Percentiles rank a stretch among this genome's conserved stretches.
phyloP scores from a whole-genome alignment of 2,329 filamentous ascomycete genomes.

The Colletotrichum destructivum region DNA sequence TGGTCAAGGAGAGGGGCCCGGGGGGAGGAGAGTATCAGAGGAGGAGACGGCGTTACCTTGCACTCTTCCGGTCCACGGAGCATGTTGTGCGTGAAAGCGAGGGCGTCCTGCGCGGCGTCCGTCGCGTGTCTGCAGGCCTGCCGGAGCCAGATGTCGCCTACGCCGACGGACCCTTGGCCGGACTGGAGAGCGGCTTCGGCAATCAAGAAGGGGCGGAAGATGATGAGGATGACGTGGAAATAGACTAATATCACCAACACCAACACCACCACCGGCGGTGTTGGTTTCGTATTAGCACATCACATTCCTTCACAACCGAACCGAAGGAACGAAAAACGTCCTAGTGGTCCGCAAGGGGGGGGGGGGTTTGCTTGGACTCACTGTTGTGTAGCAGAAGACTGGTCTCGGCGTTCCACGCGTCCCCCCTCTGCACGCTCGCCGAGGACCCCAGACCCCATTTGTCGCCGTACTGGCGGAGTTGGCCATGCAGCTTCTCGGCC shows the following conservation, averaged over 20 bases:
- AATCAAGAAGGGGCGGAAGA: conserved; percentile 35
- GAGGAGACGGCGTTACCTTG: conserved; percentile 3
- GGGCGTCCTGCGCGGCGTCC: conserved; percentile 50
- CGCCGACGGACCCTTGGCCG: conserved; percentile 29
- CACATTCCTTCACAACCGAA: background rate
- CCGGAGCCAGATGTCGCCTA: conserved; percentile 49
- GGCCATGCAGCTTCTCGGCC: conserved; percentile 40
- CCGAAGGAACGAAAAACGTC: too few relatives aligned
- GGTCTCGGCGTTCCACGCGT: conserved; percentile 32
- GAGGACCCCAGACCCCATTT: conserved; percentile 29
- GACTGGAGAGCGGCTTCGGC: conserved; percentile 37
- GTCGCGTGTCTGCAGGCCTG: conserved; percentile 49
- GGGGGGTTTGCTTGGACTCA: background rate
- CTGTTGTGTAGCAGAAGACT: conserved; percentile 30
- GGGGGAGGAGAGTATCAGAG: too few relatives aligned
- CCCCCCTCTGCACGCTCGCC: background rate
- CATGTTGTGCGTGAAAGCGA: conserved; percentile 43
- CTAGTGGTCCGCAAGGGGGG: too few relatives aligned
- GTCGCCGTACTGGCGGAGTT: conserved; percentile 30
- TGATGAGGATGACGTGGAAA: conserved; percentile 27
- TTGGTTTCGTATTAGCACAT: background rate
- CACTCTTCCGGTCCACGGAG: conserved; percentile 29
- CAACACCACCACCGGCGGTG: too few relatives aligned
- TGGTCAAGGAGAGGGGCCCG: too few relatives aligned
- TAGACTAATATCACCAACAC: conserved; percentile 2